Conservation (phyloP, 441 rosid genomes). For the Brassica hybrid region DNA sequence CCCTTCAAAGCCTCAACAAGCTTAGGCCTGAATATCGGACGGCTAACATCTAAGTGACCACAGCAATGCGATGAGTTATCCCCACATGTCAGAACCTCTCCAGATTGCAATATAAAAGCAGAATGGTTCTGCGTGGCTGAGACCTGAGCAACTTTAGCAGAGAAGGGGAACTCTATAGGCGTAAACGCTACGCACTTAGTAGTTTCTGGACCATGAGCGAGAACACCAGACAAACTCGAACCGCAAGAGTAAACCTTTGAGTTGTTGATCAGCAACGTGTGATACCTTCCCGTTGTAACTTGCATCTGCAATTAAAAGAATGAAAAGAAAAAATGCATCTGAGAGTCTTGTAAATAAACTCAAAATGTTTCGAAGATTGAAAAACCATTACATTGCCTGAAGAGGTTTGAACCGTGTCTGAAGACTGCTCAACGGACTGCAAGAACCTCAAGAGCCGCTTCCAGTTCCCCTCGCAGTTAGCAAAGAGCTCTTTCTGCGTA, state of each 20-base stretch:
- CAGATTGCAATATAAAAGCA: slow-evolving; percentile 84
- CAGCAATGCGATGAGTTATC: slow-evolving; percentile 92
- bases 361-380: background rate
- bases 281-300: slow-evolving; percentile 91
- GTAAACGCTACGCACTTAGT: slow-evolving; percentile 87
- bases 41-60: slow-evolving; percentile 76
- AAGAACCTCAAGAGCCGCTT: slow-evolving; percentile 83
- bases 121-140: slow-evolving; percentile 95
- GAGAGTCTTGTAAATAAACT: too few species aligned
- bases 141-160: slow-evolving; percentile 72
- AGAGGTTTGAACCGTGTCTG: slow-evolving; percentile 77
- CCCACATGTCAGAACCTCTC: slow-evolving; percentile 98
- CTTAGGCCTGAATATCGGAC: slow-evolving; percentile 91
- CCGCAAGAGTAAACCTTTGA: slow-evolving; percentile 94
- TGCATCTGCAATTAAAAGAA: slow-evolving; percentile 70
- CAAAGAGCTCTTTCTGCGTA: slow-evolving; percentile 69
- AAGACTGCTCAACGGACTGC: slow-evolving; percentile 80
- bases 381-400: slow-evolving; percentile 83
- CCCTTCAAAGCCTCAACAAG: slow-evolving; percentile 83
- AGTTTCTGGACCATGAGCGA: slow-evolving; percentile 94
- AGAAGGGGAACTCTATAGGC: slow-evolving; percentile 64
- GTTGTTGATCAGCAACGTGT: slow-evolving; percentile 83
- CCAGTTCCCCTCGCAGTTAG: slow-evolving; percentile 86
- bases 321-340: too few species aligned
- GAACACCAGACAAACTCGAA: slow-evolving; percentile 83